Evolutionary conservation across 2,329 filamentous ascomycete genomes (phyloP).

Genomic region (Exophiala spinifera): DNA sequence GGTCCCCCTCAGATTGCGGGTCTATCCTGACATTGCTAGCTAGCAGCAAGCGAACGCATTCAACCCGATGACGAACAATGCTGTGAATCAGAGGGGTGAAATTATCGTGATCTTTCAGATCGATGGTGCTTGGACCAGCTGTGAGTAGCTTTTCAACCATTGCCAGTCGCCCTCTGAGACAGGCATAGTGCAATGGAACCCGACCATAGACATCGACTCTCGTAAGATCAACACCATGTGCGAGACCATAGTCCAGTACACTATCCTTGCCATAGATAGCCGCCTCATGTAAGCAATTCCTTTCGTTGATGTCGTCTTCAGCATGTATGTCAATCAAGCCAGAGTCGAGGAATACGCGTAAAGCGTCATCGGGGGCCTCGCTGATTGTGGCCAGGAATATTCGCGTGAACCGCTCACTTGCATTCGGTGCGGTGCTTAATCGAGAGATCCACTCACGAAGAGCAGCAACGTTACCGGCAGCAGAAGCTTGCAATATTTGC

Average conservation of each 20-base stretch:
- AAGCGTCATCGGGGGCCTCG: conserved; percentile 73
- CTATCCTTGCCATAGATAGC: conserved; percentile 84
- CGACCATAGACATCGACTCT: conserved; percentile 90
- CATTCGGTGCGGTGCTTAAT: conserved; percentile 60
- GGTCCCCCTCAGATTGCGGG: conserved; percentile 79
- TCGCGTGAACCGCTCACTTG: conserved; percentile 74
- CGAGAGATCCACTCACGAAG: conserved; percentile 78
- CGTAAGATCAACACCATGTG: conserved; percentile 70
- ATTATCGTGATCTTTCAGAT: conserved; percentile 91
- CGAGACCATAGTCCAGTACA: conserved; percentile 73
- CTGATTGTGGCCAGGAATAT: conserved; percentile 88
- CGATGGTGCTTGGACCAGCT: conserved; percentile 70
- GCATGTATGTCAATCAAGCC: conserved; percentile 84
- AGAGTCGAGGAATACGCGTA: conserved; percentile 75
- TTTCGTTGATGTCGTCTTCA: conserved; percentile 95
- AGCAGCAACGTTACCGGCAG: conserved; percentile 72
- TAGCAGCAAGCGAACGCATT: conserved; percentile 76
- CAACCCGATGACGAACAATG: conserved; percentile 80
- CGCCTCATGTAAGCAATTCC: conserved; percentile 95
- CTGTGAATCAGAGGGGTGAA: conserved; percentile 94
- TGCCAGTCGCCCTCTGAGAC: conserved; percentile 84
- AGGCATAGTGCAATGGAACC: conserved; percentile 91
- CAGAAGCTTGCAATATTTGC: conserved; percentile 81
- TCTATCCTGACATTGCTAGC: conserved; percentile 78
- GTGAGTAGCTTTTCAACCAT: conserved; percentile 74